Base-by-base conservation (phyloP, 2,329 filamentous ascomycete species). In the Westerdykella aurantiaca region DNA sequence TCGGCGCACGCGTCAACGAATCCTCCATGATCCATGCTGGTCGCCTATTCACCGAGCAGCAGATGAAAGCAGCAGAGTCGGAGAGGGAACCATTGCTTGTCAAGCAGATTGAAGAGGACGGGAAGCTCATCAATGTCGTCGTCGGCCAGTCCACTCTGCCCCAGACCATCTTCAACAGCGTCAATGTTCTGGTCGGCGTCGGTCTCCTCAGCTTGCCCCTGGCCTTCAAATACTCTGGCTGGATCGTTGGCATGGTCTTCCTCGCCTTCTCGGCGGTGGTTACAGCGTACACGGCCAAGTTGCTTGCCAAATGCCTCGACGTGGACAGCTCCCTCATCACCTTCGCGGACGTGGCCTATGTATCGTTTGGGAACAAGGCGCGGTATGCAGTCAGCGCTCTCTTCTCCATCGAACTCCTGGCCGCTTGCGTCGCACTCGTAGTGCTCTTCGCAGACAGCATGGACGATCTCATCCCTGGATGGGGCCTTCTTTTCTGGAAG, bases 391-490 rank as follows among this genome's bases (percentile, higher is more conserved):
- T 88, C 6, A 94, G 88, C 49, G 73, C 94, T 1, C 74, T 97
- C 13, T 97, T 97, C 69, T 89, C 83, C 10, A 65, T 97, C 35
- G 91, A 97, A 67, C 76, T 97, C 21, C 69, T 95, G 25, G 90
- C 86, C 6, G 87, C 89, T 17, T 94, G 88, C 60, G 90, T 97
- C 23, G 91, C 91, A 3, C 76, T 95, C 3, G 80, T 95, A 25
- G 87, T 95, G 16, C 78, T 96, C n/a, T 97, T 97, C 66, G 87
- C 88, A n/a, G 93, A 97, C 69, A 94, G 87, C 37, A 76, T 97
- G 55, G 74, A 87, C 56, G 78, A 87, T 12, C 70, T 97, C 16
- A 80, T 96, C 40, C 86, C 88, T 0, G 81, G 79, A 0, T 69
- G 86, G 50, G 81, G 78, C 38, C 71, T 86, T 5, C 76, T 80